Percentiles rank a stretch among this genome's conserved stretches.
Conservation (phyloP, 2,329 filamentous ascomycete genomes). For the Tolypocladium capitatum region DNA sequence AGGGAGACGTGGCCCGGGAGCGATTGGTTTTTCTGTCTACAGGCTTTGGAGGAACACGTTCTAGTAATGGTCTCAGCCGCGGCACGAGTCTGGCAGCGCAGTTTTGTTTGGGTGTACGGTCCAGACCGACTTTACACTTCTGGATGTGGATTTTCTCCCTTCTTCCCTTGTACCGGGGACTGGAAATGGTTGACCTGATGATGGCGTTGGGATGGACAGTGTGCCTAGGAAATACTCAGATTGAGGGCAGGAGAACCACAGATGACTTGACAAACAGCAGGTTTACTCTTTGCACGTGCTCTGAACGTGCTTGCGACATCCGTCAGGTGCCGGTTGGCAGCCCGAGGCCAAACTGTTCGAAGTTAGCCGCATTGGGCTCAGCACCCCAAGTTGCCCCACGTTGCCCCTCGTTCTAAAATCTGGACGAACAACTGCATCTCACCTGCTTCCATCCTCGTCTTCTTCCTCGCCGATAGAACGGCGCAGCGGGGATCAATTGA, state of each 20-base stretch:
- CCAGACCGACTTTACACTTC: not conserved
- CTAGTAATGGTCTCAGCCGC: not conserved
- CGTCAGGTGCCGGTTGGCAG: not conserved
- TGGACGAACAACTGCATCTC: not conserved
- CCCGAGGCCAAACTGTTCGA: not conserved
- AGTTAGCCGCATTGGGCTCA: not conserved
- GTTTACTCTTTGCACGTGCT: not conserved
- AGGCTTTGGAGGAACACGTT: not conserved
- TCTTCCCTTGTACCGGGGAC: constrained; percentile 1
- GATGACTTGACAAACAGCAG: not conserved
- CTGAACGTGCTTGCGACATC: not conserved
- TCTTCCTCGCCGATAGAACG: not conserved
- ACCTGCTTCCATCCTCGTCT: not conserved
- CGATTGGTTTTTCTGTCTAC: not conserved
- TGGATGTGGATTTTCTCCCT: constrained; percentile 2
- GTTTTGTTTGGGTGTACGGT: not conserved
- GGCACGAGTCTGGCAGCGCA: not conserved
- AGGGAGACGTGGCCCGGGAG: not conserved
- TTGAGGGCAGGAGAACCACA: not conserved
- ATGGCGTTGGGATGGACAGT: constrained; percentile 1
- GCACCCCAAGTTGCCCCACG: not conserved
- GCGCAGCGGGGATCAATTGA: not conserved
- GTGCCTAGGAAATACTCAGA: constrained; percentile 1
- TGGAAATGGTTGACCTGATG: not conserved
- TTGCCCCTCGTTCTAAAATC: not conserved